phyloP scores from a whole-genome alignment of 495 filamentous ascomycete species.

The Lichenothelia convexa region DNA sequence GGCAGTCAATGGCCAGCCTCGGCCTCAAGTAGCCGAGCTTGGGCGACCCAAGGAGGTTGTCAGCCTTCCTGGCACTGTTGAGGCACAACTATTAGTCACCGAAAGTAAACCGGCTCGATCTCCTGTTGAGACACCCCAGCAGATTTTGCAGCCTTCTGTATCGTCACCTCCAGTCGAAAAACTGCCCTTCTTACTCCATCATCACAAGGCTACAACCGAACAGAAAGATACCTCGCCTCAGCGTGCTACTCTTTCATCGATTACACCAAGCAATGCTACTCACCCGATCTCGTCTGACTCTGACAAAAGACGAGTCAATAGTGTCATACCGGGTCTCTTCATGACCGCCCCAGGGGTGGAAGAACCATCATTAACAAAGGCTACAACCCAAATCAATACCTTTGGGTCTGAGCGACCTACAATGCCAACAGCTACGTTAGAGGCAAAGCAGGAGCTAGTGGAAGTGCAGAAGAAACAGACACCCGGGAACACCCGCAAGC shows the following conservation, averaged over 20 bases:
- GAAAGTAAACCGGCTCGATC: neutral
- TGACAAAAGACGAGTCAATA: neutral
- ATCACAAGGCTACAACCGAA: neutral
- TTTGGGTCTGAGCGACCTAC: no score
- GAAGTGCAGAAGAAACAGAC: neutral
- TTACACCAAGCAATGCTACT: no score
- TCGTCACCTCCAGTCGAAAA: neutral
- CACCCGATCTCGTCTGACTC: neutral
- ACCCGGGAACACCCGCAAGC: constrained; percentile 29
- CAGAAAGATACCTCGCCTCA: neutral
- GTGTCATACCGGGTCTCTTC: constrained; percentile 36
- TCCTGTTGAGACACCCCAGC: neutral
- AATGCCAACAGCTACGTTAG: neutral
- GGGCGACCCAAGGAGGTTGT: neutral
- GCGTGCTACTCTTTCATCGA: neutral
- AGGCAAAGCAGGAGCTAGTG: constrained; percentile 1
- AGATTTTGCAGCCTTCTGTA: neutral
- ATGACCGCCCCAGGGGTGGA: constrained; percentile 18
- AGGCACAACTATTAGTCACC: neutral
- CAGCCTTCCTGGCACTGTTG: neutral
- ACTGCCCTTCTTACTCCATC: neutral
- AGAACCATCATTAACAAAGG: neutral
- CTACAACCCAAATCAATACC: neutral
- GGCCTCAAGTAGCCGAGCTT: constrained; percentile 1
- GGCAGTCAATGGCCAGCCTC: constrained; percentile 5